Evolutionary conservation across 1,139 yeast genomes (phyloP), one percentile per base, ranked within the genome.

Genomic region (Lodderomyces pseudojiufengensis): DNA sequence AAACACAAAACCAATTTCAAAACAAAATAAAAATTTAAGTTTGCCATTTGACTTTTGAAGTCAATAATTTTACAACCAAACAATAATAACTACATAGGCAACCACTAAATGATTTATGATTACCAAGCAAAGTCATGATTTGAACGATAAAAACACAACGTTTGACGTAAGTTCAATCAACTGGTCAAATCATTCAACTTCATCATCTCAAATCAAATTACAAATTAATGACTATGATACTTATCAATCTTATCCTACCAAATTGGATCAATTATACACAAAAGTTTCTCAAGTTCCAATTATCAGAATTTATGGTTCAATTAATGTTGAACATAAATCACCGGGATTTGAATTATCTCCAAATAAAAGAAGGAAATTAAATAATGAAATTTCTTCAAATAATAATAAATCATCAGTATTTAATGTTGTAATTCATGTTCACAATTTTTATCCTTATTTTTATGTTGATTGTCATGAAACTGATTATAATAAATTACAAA

Each of bases 361-460:
- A 39, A 41, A 13, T 42, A 32, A 16, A 38, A 32, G 28, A 20
- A 20, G 9, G 21, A 21, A 20, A 24, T n/a, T 5, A 27, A n/a
- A 26, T 18, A 18, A 18, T 18, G 20, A 18, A 5, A 18, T 7
- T 5, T 7, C 20, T 5, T 7, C 29, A 5, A 27, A 8, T 8
- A 25, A 25, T 9, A 10, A 5, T 5, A 24, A 18, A 11, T 15
- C 38, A 3, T 37, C 37, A 37, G 50, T 45, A 23, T 52, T 50
- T 44, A 63, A 65, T 41, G 49, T 61, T 0, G 41, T 69, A 22
- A 51, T 84, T 1, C 97, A 92, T 54, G 65, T 94, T 9, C 97
- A 90, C 60, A 92, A 94, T 36, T 76, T 76, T 16, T 85, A 70
- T 46, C 98, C 97, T 0, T 92, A 92, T 51, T 49, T 92, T 6